Conservation (phyloP, 2,329 filamentous ascomycete genomes). For the Phialocephala sp. region DNA sequence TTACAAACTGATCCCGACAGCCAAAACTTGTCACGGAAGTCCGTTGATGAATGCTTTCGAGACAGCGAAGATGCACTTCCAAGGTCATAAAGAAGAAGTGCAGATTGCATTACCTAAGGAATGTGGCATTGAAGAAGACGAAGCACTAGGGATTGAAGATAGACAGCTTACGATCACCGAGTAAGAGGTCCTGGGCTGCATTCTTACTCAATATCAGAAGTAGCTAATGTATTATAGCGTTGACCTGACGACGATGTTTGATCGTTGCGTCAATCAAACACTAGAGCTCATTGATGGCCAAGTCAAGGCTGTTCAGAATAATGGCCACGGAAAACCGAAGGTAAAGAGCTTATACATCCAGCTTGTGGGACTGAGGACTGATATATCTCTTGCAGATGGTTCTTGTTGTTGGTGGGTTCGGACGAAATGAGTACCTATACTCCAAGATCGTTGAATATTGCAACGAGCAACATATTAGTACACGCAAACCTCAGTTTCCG, state of each 20-base stretch:
- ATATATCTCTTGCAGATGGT: not conserved
- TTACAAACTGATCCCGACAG: not conserved
- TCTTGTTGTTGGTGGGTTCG: conserved; percentile 12
- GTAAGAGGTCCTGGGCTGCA: not conserved
- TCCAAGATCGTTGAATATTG: conserved; percentile 7
- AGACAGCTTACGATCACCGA: not conserved
- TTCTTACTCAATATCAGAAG: not conserved
- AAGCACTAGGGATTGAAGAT: conserved; percentile 6
- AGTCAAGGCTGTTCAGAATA: not conserved
- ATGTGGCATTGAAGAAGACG: conserved; percentile 3
- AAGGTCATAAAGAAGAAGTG: not conserved
- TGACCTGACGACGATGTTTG: conserved; percentile 5
- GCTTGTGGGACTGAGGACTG: not conserved
- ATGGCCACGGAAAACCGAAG: not conserved
- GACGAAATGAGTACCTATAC: conserved; percentile 8
- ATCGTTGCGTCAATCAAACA: conserved; percentile 11
- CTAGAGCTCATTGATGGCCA: conserved; percentile 12
- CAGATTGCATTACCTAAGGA: conserved; percentile 2
- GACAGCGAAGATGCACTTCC: conserved; percentile 9
- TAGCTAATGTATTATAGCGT: not conserved
- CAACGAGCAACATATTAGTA: not conserved
- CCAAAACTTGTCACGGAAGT: not conserved
- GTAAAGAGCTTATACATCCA: not conserved
- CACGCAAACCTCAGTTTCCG: not conserved
- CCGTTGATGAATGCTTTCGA: conserved; percentile 8